A percentile compares a stretch with the other conserved stretches of the same genome.
Evolutionary conservation across 192 early-diverging fungal genomes (phyloP).

Genomic region (Allomyces javanicus): DNA sequence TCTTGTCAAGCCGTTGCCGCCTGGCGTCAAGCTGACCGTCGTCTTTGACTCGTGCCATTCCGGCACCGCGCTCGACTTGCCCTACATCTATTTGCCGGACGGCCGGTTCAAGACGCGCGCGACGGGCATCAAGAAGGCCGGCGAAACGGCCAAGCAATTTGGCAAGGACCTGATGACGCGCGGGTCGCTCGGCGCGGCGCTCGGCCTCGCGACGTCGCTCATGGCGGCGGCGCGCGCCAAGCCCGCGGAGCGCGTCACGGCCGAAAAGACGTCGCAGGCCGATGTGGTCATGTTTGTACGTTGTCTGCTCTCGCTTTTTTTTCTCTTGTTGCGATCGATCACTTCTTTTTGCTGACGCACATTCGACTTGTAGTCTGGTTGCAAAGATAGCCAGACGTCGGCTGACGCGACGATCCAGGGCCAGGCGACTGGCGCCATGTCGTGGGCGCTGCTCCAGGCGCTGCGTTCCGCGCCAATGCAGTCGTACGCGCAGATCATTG

Average conservation of each 20-base stretch:
- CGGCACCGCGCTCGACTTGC: conserved; percentile 39
- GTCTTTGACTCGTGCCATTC: conserved; percentile 57
- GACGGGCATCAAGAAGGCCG: conserved; percentile 10
- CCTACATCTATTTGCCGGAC: conserved; percentile 29
- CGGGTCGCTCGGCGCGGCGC: too few species aligned
- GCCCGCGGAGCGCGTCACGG: background rate
- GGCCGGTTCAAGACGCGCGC: conserved; percentile 11
- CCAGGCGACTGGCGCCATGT: conserved; percentile 46
- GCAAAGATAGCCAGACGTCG: conserved; percentile 44
- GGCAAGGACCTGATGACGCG: too few species aligned
- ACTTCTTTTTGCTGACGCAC: too few species aligned
- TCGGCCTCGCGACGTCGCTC: too few species aligned
- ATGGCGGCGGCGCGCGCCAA: too few species aligned
- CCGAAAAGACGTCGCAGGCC: conserved; percentile 10
- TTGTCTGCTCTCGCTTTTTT: too few species aligned
- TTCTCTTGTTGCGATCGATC: too few species aligned
- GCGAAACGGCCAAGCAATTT: too few species aligned
- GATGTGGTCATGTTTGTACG: conserved; percentile 43
- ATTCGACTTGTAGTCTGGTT: conserved; percentile 16
- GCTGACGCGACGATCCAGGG: conserved; percentile 45
- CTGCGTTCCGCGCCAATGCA: background rate
- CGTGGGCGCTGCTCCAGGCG: conserved; percentile 25
- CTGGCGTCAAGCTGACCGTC: conserved; percentile 45
- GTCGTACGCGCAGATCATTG: background rate
- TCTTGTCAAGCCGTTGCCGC: conserved; percentile 42